These are phyloP conservation scores for Paecilomyces sp. DNA, from an alignment of 2,329 filamentous ascomycete genomes.

Conservation along the genomic window DNA sequence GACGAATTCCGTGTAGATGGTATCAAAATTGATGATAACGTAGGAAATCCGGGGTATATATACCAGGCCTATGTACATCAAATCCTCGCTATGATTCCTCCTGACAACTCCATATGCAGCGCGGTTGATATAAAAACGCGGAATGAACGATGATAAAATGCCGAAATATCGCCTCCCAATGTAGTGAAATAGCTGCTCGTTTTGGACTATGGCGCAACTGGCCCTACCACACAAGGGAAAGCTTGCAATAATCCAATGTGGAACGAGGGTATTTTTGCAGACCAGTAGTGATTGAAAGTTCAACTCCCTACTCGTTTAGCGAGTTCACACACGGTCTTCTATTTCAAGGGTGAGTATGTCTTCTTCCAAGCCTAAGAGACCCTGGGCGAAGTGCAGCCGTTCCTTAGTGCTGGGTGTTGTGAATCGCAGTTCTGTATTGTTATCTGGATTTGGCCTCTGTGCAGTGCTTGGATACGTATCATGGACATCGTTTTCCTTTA, in stretches of 20 bases:
- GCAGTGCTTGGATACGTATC: not conserved
- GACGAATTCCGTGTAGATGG: not conserved
- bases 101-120: not conserved
- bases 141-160: not conserved
- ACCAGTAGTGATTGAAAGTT: no score
- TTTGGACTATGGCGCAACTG: no score
- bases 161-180: not conserved
- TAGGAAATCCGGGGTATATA: not conserved
- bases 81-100: not conserved
- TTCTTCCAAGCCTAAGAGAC: slow-evolving; percentile 68
- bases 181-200: not conserved
- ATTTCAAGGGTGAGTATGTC: slow-evolving; percentile 61
- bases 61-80: not conserved
- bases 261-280: no score
- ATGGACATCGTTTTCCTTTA: not conserved
- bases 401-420: slow-evolving; percentile 58
- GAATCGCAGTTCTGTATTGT: slow-evolving; percentile 42
- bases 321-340: slow-evolving; percentile 19
- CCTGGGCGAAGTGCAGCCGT: slow-evolving; percentile 67
- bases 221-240: no score
- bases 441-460: slow-evolving; percentile 1
- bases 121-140: not conserved
- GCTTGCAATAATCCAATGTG: no score
- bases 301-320: no score
- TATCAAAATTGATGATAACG: not conserved